These are phyloP conservation scores for Pharnaceum exiguum DNA, from an alignment of 148 eudicot species.

Conservation along the genomic window DNA sequence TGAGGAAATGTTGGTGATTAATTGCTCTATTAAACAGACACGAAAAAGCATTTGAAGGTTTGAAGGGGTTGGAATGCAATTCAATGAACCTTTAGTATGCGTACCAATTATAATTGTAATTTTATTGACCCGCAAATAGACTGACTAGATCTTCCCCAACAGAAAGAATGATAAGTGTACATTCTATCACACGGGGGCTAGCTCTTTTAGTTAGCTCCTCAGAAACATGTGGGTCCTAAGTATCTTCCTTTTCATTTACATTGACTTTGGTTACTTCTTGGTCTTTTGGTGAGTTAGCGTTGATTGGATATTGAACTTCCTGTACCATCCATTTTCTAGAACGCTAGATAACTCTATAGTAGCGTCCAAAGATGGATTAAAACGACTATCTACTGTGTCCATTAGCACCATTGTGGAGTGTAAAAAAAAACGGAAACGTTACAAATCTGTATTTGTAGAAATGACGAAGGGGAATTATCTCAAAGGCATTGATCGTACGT, in stretches of 20 bases:
- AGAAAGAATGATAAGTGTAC: not conserved
- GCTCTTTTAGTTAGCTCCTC: not conserved
- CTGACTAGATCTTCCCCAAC: conserved; percentile 1
- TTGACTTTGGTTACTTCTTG: not conserved
- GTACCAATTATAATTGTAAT: not conserved
- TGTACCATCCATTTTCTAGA: no score
- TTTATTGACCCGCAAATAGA: conserved; percentile 8
- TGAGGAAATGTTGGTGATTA: not conserved
- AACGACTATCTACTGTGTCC: no score
- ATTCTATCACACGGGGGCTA: conserved; percentile 2
- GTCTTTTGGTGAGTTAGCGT: not conserved
- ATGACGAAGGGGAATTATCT: no score
- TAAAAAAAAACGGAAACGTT: no score
- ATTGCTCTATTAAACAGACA: conserved; percentile 7
- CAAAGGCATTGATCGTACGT: no score
- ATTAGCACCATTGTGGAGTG: no score
- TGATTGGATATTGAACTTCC: not conserved
- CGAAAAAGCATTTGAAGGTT: no score
- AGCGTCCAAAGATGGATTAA: no score
- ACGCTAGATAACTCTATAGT: no score
- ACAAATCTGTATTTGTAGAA: no score
- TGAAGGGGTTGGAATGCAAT: not conserved
- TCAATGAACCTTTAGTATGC: conserved; percentile 13
- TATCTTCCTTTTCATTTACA: conserved; percentile 10
- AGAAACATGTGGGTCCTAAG: conserved; percentile 7